A percentile compares a stretch with the other conserved stretches of the same genome.
Conservation (phyloP, 495 filamentous ascomycete genomes). For the Glonium stellatum region DNA sequence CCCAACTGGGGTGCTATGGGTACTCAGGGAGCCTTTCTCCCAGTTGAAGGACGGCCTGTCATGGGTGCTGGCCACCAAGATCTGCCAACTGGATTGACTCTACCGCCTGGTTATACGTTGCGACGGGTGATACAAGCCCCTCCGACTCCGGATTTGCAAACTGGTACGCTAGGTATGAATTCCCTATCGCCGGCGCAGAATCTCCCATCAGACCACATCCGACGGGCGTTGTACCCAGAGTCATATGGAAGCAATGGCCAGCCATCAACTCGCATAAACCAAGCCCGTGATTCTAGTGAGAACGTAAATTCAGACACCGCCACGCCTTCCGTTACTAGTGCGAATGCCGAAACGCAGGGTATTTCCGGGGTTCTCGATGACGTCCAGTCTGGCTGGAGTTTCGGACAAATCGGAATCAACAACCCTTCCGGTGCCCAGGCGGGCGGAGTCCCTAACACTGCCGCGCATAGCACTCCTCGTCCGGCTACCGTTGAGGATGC, state of each 20-base stretch:
- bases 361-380: conserved; percentile 14
- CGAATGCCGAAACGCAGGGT: conserved; percentile 3
- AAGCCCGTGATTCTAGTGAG: neutral
- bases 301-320: neutral
- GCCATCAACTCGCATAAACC: neutral
- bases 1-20: conserved; percentile 8
- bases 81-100: conserved; percentile 62
- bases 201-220: neutral
- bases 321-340: conserved; percentile 1
- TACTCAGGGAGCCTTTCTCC: conserved; percentile 29
- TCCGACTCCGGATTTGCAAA: neutral
- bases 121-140: conserved; percentile 19
- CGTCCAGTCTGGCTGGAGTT: conserved; percentile 23
- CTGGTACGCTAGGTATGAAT: neutral
- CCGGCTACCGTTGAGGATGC: conserved; percentile 23
- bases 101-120: conserved; percentile 72
- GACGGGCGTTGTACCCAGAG: neutral
- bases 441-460: conserved; percentile 8
- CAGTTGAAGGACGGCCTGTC: conserved; percentile 37
- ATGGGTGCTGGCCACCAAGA: conserved; percentile 60
- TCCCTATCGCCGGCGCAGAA: neutral
- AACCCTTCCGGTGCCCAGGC: conserved; percentile 13
- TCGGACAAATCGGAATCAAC: conserved; percentile 10
- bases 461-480: conserved; percentile 1
- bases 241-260: neutral